Conservation (phyloP, 2,329 filamentous ascomycete species). For the Dothideomycetidae sp. region DNA sequence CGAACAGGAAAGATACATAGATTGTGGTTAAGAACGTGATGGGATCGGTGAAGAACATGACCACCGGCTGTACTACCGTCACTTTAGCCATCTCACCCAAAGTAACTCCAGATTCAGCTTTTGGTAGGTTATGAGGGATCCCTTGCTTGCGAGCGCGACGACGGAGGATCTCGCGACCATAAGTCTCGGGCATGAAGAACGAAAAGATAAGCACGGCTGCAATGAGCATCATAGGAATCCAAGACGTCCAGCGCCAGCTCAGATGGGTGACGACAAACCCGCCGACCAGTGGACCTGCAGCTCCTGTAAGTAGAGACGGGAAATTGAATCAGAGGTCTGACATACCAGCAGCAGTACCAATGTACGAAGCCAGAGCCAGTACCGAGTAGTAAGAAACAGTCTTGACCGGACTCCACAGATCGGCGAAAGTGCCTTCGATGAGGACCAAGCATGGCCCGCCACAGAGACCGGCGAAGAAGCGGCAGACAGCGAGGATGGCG, state of each 20-base stretch:
- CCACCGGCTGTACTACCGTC: constrained; percentile 21
- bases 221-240: constrained; percentile 20
- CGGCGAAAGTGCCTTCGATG: constrained; percentile 6
- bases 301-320: too few relatives aligned
- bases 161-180: too few relatives aligned
- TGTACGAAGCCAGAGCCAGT: too few relatives aligned
- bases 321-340: too few relatives aligned
- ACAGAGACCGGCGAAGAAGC: constrained; percentile 60
- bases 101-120: too few relatives aligned
- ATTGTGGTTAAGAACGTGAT: constrained; percentile 39
- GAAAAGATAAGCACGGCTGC: constrained; percentile 21
- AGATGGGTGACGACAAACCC: constrained; percentile 18
- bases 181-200: constrained; percentile 33
- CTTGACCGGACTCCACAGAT: too few relatives aligned
- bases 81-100: too few relatives aligned
- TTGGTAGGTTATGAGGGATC: too few relatives aligned
- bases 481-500: constrained; percentile 36
- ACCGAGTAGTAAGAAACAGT: too few relatives aligned
- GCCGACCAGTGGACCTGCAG: constrained; percentile 30
- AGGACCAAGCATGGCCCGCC: constrained; percentile 47
- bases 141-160: too few relatives aligned
- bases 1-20: constrained; percentile 29
- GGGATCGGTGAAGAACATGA: constrained; percentile 36
- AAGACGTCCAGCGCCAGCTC: constrained; percentile 25
- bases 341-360: too few relatives aligned